Evolutionary conservation across 2,329 filamentous ascomycete species (phyloP).

Genomic region (Fusarium avenaceum): DNA sequence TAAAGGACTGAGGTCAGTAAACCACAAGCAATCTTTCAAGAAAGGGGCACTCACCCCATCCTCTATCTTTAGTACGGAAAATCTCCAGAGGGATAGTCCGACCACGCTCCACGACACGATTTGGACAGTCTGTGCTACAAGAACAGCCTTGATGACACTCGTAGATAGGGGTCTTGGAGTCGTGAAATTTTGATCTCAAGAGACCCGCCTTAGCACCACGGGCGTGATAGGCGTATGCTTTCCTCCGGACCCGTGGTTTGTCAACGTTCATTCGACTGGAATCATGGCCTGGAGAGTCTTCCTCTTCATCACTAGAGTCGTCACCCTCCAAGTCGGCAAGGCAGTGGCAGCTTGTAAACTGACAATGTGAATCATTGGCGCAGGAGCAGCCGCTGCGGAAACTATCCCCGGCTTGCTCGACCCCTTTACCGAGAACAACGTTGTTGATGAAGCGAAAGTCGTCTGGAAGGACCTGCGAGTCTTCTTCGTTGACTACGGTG

Average conservation of each 20-base stretch:
- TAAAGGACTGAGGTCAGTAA: neutral
- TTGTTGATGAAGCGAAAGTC: conserved; percentile 77
- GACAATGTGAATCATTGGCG: conserved; percentile 71
- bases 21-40: neutral
- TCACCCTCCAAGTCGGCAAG: conserved; percentile 72
- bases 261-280: conserved; percentile 31
- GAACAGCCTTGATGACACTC: conserved; percentile 82
- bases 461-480: conserved; percentile 68
- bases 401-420: conserved; percentile 69
- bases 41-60: conserved; percentile 74
- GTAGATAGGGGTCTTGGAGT: conserved; percentile 75
- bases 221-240: conserved; percentile 74
- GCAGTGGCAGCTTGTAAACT: conserved; percentile 76
- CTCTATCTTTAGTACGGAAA: conserved; percentile 78
- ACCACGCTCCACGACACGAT: conserved; percentile 81
- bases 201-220: conserved; percentile 65
- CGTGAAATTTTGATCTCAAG: conserved; percentile 65
- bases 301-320: conserved; percentile 62
- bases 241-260: conserved; percentile 46
- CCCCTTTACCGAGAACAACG: conserved; percentile 70
- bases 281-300: conserved; percentile 48
- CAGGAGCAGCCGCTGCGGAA: conserved; percentile 81
- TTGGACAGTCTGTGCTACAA: conserved; percentile 76
- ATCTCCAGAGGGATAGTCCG: conserved; percentile 79
- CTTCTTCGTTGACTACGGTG: conserved; percentile 73